These are phyloP conservation scores for Nadsonia starkeyi-henricii DNA, from an alignment of 1,139 yeast genomes.

Conservation along the genomic window DNA sequence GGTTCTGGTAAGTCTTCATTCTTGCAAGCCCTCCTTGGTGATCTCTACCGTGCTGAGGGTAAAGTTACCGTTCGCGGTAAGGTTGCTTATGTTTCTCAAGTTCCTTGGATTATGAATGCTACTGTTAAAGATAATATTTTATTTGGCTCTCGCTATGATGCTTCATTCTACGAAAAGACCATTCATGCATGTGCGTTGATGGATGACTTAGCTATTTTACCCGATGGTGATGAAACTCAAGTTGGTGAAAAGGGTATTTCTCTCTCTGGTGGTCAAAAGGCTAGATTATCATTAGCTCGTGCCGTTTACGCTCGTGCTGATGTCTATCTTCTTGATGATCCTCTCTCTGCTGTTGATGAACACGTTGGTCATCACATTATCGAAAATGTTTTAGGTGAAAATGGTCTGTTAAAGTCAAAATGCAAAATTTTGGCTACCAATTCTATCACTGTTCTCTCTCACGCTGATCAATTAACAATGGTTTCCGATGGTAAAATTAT, in stretches of 20 bases:
- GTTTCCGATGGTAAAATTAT: conserved; percentile 61
- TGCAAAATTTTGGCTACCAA: conserved; percentile 81
- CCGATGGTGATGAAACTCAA: conserved; percentile 80
- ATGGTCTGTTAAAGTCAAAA: conserved; percentile 64
- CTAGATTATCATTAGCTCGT: conserved; percentile 82
- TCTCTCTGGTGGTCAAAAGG: conserved; percentile 94
- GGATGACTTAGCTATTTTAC: conserved; percentile 64
- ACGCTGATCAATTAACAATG: conserved; percentile 63
- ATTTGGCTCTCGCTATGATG: conserved; percentile 78
- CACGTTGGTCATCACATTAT: conserved; percentile 82
- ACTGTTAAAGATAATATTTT: conserved; percentile 78
- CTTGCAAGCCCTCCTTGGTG: conserved; percentile 75
- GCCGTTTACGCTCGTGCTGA: conserved; percentile 95
- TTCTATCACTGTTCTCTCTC: conserved; percentile 68
- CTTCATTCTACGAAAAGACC: conserved; percentile 63
- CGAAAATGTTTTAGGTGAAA: conserved; percentile 65
- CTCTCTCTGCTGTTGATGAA: conserved; percentile 90
- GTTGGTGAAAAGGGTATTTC: conserved; percentile 98
- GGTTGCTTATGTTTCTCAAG: conserved; percentile 83
- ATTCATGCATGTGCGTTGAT: conserved; percentile 78
- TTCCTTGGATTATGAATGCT: conserved; percentile 95
- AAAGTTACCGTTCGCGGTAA: conserved; percentile 60
- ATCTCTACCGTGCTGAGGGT: conserved; percentile 68
- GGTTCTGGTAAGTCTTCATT: conserved; percentile 89
- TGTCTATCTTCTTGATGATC: conserved; percentile 78